Evolutionary conservation across 768 basidiomycete species (phyloP), one percentile per base, ranked within the genome.

Genomic region (Mycena indigotica): DNA sequence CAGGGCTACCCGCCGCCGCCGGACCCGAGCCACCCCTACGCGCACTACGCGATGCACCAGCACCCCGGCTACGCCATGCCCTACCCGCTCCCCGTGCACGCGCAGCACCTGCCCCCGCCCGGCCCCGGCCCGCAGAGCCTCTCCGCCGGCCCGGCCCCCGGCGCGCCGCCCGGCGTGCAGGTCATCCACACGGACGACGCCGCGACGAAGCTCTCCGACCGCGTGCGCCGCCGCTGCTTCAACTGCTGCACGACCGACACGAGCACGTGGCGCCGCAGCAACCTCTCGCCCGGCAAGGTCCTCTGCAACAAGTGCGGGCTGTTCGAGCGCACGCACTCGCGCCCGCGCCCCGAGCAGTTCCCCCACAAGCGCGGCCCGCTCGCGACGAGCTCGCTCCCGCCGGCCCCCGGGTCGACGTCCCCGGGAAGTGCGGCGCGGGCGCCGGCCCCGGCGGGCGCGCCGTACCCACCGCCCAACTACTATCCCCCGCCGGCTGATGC

Each of bases 161-260:
- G 52, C 61, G 56, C 45, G 30, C 24, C 50, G 5, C 26, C 28
- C 32, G 24, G 50, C 23, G 30, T 57, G 19, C 50, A 39, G 28
- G 71, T 77, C 56, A 69, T 77, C 8, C 76, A 86, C 71, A 91
- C 89, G 0, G 87, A 90, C 69, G 89, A 92, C 61, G 89, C 89
- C 0, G 81, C 88, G 0, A 90, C 88, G 1, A 92, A 92, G 72
- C 77, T 91, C 56, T 86, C 83, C 66, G 87, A 90, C 69, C 80
- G 88, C 35, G 86, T 92, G 52, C 81, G 89, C 25, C 73, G 89
- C 32, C 77, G 89, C 49, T 92, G 89, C 71, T 91, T 87, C 81
- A 92, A 92, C 70, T 92, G 89, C 70, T 86, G 86, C 69, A 91
- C 89, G 23, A 90, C 90, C 13, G 90, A 92, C 62, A 91, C 90